A percentile compares a stretch with the other conserved stretches of the same genome.
Conservation (phyloP, 306 rosid species). For the Acmispon strigosus region DNA sequence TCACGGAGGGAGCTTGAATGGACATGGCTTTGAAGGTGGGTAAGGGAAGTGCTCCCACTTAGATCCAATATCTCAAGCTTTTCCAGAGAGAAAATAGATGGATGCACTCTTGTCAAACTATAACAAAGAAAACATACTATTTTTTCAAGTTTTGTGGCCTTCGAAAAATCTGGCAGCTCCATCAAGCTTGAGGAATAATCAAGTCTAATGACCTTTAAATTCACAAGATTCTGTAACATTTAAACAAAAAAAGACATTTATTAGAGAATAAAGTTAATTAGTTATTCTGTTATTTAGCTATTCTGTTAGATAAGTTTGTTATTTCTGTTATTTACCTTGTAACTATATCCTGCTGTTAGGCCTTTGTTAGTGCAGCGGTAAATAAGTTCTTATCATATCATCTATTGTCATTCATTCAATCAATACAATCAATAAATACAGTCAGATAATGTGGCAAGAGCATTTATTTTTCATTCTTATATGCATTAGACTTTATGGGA, state of each 20-base stretch:
- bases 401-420: too few relatives aligned
- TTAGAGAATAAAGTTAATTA: too few relatives aligned
- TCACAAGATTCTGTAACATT: slow-evolving; percentile 1
- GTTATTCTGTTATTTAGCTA: too few relatives aligned
- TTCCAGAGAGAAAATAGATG: slow-evolving; percentile 4
- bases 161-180: slow-evolving; percentile 12
- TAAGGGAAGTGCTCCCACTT: neutral
- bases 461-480: too few relatives aligned
- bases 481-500: too few relatives aligned
- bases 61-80: slow-evolving; percentile 8
- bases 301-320: too few relatives aligned
- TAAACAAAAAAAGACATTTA: neutral
- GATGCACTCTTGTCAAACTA: neutral
- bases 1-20: slow-evolving; percentile 11
- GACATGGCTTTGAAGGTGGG: neutral
- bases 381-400: too few relatives aligned
- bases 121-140: neutral
- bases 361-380: too few relatives aligned
- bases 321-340: too few relatives aligned
- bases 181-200: neutral
- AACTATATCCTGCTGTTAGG: too few relatives aligned
- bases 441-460: too few relatives aligned
- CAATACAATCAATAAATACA: too few relatives aligned
- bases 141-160: neutral
- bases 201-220: neutral